Percentiles rank a stretch among this genome's conserved stretches.
Evolutionary conservation across 371 early-diverging fungal species (phyloP).

Genomic region (Umbelopsis sp.): DNA sequence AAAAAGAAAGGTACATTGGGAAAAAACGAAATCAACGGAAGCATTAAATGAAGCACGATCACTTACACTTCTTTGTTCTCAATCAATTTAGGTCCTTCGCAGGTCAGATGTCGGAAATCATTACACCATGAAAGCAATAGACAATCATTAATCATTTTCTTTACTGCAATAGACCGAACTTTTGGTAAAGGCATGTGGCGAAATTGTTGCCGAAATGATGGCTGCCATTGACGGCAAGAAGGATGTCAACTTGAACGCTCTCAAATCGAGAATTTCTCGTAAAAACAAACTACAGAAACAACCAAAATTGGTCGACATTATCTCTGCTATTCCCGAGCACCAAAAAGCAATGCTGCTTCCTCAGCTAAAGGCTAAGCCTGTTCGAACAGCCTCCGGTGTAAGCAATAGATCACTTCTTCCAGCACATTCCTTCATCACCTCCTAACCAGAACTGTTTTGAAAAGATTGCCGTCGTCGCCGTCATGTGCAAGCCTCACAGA

Average conservation of each 20-base stretch:
- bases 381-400: constrained; percentile 99
- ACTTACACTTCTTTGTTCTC: not conserved
- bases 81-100: not conserved
- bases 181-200: constrained; percentile 82
- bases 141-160: not conserved
- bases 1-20: constrained; percentile 11
- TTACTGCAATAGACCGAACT: constrained; percentile 63
- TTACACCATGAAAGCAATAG: too few relatives aligned
- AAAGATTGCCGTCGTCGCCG: constrained; percentile 99
- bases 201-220: constrained; percentile 91
- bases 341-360: constrained; percentile 87
- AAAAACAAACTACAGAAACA: constrained; percentile 82
- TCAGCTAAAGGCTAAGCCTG: constrained; percentile 95
- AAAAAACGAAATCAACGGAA: not conserved
- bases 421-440: not conserved
- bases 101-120: constrained; percentile 7
- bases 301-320: constrained; percentile 99
- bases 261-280: constrained; percentile 78
- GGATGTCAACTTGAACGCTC: constrained; percentile 87
- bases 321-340: constrained; percentile 97
- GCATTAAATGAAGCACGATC: not conserved
- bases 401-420: constrained; percentile 26
- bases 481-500: constrained; percentile 99
- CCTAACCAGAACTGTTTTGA: not conserved
- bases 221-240: constrained; percentile 67